A percentile compares a stretch with the other conserved stretches of the same genome.
These are phyloP conservation scores for Hericium rajendrae DNA, from an alignment of 768 basidiomycete genomes.

Conservation along the genomic window DNA sequence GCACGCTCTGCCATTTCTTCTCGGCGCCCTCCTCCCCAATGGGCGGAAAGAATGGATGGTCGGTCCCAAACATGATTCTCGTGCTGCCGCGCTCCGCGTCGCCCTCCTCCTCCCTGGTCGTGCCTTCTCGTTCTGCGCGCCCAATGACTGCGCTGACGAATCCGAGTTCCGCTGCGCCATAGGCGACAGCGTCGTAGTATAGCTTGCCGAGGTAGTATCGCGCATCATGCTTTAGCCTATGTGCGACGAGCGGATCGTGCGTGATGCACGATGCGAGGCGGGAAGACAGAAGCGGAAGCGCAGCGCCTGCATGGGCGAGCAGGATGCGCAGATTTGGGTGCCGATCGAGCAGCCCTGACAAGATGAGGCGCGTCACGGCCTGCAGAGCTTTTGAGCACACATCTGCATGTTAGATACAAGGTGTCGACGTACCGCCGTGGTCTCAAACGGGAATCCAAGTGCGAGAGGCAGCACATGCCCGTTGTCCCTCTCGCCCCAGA, in stretches of 20 bases:
- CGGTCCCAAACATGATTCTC: slow-evolving; percentile 74
- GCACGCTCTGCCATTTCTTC: slow-evolving; percentile 77
- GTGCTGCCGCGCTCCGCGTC: slow-evolving; percentile 41
- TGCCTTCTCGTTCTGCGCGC: slow-evolving; percentile 30
- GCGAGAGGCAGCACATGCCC: slow-evolving; percentile 85
- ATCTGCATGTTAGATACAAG: not conserved
- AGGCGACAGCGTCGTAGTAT: slow-evolving; percentile 82
- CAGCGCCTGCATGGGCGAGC: slow-evolving; percentile 82
- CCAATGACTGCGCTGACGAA: slow-evolving; percentile 66
- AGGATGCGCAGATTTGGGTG: slow-evolving; percentile 68
- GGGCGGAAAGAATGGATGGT: slow-evolving; percentile 89
- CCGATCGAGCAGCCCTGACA: slow-evolving; percentile 73
- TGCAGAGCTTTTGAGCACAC: slow-evolving; percentile 9
- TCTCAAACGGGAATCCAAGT: slow-evolving; percentile 86
- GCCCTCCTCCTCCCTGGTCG: slow-evolving; percentile 13
- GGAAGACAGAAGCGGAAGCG: slow-evolving; percentile 75
- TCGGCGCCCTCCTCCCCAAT: slow-evolving; percentile 40
- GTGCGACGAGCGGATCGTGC: slow-evolving; percentile 75
- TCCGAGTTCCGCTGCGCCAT: slow-evolving; percentile 76
- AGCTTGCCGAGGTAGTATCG: slow-evolving; percentile 75
- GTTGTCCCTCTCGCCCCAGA: slow-evolving; percentile 70
- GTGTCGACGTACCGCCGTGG: slow-evolving; percentile 60
- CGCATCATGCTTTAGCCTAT: slow-evolving; percentile 70
- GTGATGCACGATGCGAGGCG: slow-evolving; percentile 77
- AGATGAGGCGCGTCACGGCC: slow-evolving; percentile 72